These are phyloP conservation scores for Hibiscus tridactylites DNA, from an alignment of 345 rosid genomes.

Conservation along the genomic window DNA sequence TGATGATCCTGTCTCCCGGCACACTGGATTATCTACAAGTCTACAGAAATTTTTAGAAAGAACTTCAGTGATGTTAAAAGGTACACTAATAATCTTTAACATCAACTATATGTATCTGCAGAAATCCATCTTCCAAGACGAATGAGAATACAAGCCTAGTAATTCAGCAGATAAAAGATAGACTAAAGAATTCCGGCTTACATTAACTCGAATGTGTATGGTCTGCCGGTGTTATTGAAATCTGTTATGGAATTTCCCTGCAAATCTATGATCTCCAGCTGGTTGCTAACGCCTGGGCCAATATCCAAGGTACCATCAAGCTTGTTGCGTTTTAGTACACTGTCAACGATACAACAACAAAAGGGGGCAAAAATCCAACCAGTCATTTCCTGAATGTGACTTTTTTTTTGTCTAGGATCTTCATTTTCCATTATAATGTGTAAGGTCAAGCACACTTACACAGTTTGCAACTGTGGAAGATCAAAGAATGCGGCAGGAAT, in stretches of 20 bases:
- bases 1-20: conserved; percentile 28
- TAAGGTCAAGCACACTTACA: conserved; percentile 40
- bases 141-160: neutral
- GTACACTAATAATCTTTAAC: neutral
- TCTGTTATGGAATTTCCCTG: conserved; percentile 34
- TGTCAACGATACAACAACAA: conserved; percentile 17
- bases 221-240: conserved; percentile 11
- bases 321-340: conserved; percentile 39
- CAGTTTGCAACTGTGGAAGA: conserved; percentile 48
- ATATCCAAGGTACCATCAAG: conserved; percentile 49
- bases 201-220: conserved; percentile 25
- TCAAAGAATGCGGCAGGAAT: conserved; percentile 51
- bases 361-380: neutral
- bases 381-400: neutral
- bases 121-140: neutral
- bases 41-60: conserved; percentile 32
- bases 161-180: neutral
- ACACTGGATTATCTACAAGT: conserved; percentile 55
- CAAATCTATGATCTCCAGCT: conserved; percentile 49
- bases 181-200: conserved; percentile 22
- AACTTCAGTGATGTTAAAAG: neutral
- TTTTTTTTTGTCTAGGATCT: neutral
- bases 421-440: neutral
- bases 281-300: conserved; percentile 31
- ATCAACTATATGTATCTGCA: neutral